Base-by-base conservation (phyloP, 345 rosid species). In the Sapria himalayana region DNA sequence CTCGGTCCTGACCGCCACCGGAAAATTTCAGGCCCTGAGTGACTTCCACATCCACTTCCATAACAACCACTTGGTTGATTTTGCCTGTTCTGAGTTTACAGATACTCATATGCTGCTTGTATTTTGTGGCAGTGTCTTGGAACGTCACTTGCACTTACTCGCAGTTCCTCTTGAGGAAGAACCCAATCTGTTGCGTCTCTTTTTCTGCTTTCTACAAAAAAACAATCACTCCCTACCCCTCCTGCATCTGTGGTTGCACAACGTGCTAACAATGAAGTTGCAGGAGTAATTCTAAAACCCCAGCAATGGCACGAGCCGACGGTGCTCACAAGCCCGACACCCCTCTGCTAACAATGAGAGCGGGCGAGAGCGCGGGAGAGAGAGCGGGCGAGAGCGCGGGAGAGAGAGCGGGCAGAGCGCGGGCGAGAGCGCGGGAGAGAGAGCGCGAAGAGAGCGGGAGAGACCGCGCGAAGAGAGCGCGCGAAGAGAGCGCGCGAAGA, bases 101-200 rank as follows among this genome's bases (percentile, higher is more conserved):
- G n/a, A n/a, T n/a, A n/a, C n/a, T n/a, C n/a, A n/a, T n/a, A n/a
- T n/a, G n/a, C n/a, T n/a, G n/a, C n/a, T n/a, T n/a, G n/a, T n/a
- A n/a, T n/a, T n/a, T n/a, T n/a, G n/a, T n/a, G n/a, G 62, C 74
- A 81, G 93, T 85, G 84, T 77, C 92, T 33, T 81, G 93, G 86
- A 85, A 81, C 35, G 93, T 78, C 25, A 78, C 81, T 22, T 85
- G 86, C 78, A 75, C 92, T 19, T 85, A 74, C 52, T 85, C 96
- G 11, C 92, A 85, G 50, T 74, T 81, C 50, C 66, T 75, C 43
- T 85, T 86, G 0, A 60, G 81, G 37, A 73, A 73, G 46, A 71
- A 75, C 46, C 96, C 93, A 1, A 75, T 41, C 23, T 85, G 96
- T 22, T 81, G 96, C 1, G 85, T 81, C 39, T 81, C 96, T 13